Base-by-base conservation (phyloP, 31 red algal genomes). In the Endocladia muricata region DNA sequence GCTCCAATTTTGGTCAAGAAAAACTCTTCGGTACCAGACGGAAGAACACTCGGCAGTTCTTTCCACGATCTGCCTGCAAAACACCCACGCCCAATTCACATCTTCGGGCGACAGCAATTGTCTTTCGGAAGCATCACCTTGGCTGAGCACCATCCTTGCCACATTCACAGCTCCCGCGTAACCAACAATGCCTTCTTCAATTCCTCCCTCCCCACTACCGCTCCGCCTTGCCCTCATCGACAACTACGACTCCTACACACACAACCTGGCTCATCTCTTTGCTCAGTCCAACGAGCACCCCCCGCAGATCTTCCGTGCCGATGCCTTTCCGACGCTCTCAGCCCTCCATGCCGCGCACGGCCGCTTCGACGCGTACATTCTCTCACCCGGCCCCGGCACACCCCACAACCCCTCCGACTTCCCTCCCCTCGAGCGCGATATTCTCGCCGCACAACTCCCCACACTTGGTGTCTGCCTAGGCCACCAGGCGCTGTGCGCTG, bases 221-320 rank as follows among this genome's bases (percentile, higher is more conserved):
- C 55, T 85, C 38, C 86, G 88, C 41, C 70, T 90, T n/a, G 83
- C 93, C 9, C 77, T 99, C 42, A 79, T 99, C 48, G 97, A 99
- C 75, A 96, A 96, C 81, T 93, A 93, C 74, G 97, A 99, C 72
- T 93, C 89, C 5, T 99, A 94, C 77, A 96, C 97, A 25, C 92
- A 93, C 88, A 99, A 96, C 70, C 89, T 99, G 68, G 85, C 76
- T 13, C 97, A 99, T 26, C 72, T 93, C 26, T 26, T 99, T 34
- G 80, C 77, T 8, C 42, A 5, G 1, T 80, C 86, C 4, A 84
- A 88, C 19, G 65, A 67, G 25, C 22, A 48, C 29, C 70, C 70
- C 30, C 97, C 97, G 2, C 30, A 70, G 39, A 93, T 99, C 30
- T 79, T 92, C 34, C 68, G 58, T 61, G 68, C 81, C 47, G 84